Conservation (phyloP, 352 stramenopile genomes). For the Phytophthora pluvialis region DNA sequence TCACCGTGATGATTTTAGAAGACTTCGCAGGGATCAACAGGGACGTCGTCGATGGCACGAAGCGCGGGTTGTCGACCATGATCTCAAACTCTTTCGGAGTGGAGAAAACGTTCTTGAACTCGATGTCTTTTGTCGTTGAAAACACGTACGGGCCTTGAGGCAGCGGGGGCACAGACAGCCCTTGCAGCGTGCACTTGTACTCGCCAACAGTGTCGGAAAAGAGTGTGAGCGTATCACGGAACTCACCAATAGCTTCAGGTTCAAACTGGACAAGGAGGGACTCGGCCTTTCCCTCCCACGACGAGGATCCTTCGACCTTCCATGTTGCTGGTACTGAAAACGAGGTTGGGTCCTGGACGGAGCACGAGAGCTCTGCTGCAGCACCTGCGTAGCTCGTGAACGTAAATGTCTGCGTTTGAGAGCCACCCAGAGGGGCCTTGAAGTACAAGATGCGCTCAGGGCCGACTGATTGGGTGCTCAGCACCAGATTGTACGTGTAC, state of each 20-base stretch:
- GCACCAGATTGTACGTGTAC: slow-evolving; percentile 86
- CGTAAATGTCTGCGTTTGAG: slow-evolving; percentile 78
- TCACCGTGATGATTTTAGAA: slow-evolving; percentile 63
- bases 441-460: slow-evolving; percentile 83
- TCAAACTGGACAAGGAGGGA: slow-evolving; percentile 87
- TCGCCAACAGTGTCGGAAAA: slow-evolving; percentile 69
- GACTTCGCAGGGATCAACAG: slow-evolving; percentile 79
- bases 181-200: slow-evolving; percentile 87
- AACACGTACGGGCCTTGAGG: slow-evolving; percentile 88
- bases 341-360: slow-evolving; percentile 61
- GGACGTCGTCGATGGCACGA: slow-evolving; percentile 60
- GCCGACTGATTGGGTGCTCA: slow-evolving; percentile 75
- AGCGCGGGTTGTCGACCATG: slow-evolving; percentile 78
- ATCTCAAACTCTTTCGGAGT: slow-evolving; percentile 76
- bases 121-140: slow-evolving; percentile 66
- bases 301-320: slow-evolving; percentile 55
- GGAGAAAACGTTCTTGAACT: slow-evolving; percentile 93
- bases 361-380: slow-evolving; percentile 58
- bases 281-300: slow-evolving; percentile 80
- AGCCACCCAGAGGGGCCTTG: slow-evolving; percentile 77
- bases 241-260: slow-evolving; percentile 86
- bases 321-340: slow-evolving; percentile 68
- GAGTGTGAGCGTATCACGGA: slow-evolving; percentile 81
- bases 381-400: slow-evolving; percentile 69
- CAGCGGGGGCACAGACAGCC: slow-evolving; percentile 72